Evolutionary conservation across 2,329 filamentous ascomycete species (phyloP), one percentile per base, ranked within the genome.

Genomic region (Bipolaris bicolor): DNA sequence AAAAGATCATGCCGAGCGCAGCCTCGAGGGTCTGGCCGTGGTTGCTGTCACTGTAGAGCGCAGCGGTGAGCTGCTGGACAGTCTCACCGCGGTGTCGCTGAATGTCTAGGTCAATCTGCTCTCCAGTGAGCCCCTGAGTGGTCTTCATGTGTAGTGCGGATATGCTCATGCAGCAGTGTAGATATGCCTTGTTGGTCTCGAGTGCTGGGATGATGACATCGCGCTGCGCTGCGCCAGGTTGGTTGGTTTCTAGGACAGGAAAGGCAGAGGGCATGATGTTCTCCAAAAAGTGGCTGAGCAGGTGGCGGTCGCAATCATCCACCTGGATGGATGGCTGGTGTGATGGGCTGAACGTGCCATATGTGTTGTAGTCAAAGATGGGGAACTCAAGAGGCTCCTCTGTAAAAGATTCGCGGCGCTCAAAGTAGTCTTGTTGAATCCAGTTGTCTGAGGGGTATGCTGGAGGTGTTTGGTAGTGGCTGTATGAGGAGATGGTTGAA

Each of bases 101-200:
- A 72, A 98, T 96, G 74, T 97, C 92, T 62, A 88, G 85, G 77
- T 97, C 92, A 58, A 96, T 88, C 69, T 92, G 88, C 54, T 92
- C 89, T 51, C 83, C 85, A 46, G 84, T 79, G 6, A 89, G 78
- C 55, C 85, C 83, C 72, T 88, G 84, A 0, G 89, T 90, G 2
- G 89, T 87, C 82, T 97, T 97, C 78, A 91, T 87, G 79, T 99
- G 95, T 73, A 96, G 91, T 2, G 93, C 94, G 7, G 95, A 88
- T 58, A 96, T 92, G 81, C 92, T 96, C 61, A 99, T 82, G 79
- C 94, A 98, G 81, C 93, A 97, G 82, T 98, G 93, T 31, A 97
- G 84, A 77, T 97, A 99, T 65, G 88, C 90, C 77, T 91, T 93
- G 84, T 98, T 99, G 67, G 86, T 90, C 75, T 96, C 91, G 33